Evolutionary conservation across 371 early-diverging fungal genomes (phyloP), one percentile per base, ranked within the genome.

Genomic region (Syncephalastrum racemosum): DNA sequence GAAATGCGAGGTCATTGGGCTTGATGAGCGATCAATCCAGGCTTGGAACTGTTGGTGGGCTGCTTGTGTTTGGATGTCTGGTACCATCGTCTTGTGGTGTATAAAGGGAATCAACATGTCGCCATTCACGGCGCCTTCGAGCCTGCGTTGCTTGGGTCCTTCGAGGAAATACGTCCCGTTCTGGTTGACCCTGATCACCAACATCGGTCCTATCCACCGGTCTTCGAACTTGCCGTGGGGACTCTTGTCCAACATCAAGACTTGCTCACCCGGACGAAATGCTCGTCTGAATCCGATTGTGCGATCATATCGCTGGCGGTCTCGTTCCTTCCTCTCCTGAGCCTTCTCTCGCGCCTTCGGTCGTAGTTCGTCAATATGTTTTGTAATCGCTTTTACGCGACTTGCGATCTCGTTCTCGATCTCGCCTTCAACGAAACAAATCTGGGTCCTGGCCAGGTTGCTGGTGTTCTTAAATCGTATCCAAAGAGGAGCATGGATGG

Each of bases 401-500:
- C 47, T 12, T 15, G 8, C 8, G 8, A 46, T 19, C 18, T 46
- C 47, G 15, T 13, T 8, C 8, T 15, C 47, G 13, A 46, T 10
- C n/a, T 62, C 52, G 3, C 56, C 59, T 40, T 50, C 53, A 3
- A 52, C 58, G 42, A n/a, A 62, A 42, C 67, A 4, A 31, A 25
- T 15, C 20, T 27, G 1, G 68, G 61, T 2, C 61, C n/a, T 27
- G 46, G 47, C 68, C 68, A 67, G 6, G 53, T 60, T 2, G 31
- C 16, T 4, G 68, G 68, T 4, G 62, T 60, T 4, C 56, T 15
- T 18, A 68, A 24, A 15, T 68, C 54, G 27, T 62, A 62, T 31
- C 63, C 63, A 53, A 47, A 63, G 4, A 68, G 46, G 1, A 68
- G 36, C 19, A 48, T 45, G 5, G 50, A 46, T 3, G 63, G 61